These are phyloP conservation scores for Malassezia furfur DNA, from an alignment of 1,284 basidiomycete species.

Conservation along the genomic window DNA sequence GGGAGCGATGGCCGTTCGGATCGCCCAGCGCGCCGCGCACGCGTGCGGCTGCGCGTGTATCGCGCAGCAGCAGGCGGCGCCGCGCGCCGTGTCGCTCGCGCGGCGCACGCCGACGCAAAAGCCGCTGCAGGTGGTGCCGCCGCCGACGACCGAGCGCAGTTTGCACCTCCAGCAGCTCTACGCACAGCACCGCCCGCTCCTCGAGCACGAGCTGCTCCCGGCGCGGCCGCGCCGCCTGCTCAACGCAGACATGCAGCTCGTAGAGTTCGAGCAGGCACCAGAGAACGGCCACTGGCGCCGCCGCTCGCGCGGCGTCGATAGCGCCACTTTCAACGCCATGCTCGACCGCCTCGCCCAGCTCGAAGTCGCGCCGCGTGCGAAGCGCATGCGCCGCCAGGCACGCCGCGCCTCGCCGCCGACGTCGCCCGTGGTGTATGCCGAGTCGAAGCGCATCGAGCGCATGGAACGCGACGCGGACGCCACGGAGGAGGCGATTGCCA, in stretches of 20 bases:
- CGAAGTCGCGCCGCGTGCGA: constrained; percentile 1
- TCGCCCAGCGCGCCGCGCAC: background rate
- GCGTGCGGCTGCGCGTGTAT: background rate
- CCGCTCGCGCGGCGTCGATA: constrained; percentile 10
- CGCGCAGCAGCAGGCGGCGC: no score
- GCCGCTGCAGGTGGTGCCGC: constrained; percentile 7
- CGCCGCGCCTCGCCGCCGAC: constrained; percentile 7
- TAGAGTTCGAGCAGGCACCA: constrained; percentile 1
- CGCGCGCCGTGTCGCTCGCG: background rate
- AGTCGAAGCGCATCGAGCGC: constrained; percentile 6
- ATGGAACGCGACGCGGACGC: constrained; percentile 21
- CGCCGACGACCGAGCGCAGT: constrained; percentile 15
- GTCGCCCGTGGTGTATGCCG: constrained; percentile 9
- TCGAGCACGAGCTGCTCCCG: constrained; percentile 17
- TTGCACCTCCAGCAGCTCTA: constrained; percentile 14
- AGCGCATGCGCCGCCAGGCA: background rate
- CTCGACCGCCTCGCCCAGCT: constrained; percentile 8
- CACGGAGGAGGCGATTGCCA: constrained; percentile 34
- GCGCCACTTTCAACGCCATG: constrained; percentile 8
- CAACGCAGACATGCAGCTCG: background rate
- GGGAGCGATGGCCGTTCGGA: background rate
- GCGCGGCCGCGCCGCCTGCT: constrained; percentile 8
- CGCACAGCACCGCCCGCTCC: constrained; percentile 16
- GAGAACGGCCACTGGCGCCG: constrained; percentile 9
- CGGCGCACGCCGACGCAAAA: background rate